Conservation (phyloP, 164 flowering plant species). For the Houttuynia cordata region DNA sequence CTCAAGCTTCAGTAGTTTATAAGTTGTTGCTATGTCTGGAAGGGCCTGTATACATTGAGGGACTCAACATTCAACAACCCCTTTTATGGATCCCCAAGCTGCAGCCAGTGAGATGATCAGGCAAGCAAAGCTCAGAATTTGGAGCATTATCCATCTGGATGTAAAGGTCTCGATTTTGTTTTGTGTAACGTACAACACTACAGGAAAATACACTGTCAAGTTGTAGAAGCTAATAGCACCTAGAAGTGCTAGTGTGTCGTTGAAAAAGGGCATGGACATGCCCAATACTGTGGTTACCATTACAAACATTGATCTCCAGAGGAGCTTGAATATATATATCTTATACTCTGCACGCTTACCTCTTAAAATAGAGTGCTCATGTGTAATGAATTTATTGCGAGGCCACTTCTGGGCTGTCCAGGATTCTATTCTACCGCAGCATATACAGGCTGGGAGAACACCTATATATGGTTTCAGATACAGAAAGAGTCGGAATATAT, state of each 20-base stretch:
- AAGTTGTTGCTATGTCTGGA: conserved; percentile 14
- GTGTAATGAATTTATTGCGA: conserved; percentile 39
- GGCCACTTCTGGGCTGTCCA: conserved; percentile 34
- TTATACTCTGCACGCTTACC: conserved; percentile 24
- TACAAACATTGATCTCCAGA: conserved; percentile 75
- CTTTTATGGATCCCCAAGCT: conserved; percentile 69
- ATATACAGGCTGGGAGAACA: conserved; percentile 66
- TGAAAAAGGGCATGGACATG: conserved; percentile 86
- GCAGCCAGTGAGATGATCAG: conserved; percentile 55
- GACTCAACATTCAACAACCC: conserved; percentile 23
- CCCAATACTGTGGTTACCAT: conserved; percentile 50
- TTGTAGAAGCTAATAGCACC: conserved; percentile 79
- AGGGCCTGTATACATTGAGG: conserved; percentile 58
- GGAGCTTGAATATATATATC: conserved; percentile 45
- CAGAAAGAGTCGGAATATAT: too few species aligned
- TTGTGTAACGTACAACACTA: conserved; percentile 69
- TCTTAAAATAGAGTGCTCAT: conserved; percentile 22
- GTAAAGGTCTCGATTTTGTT: conserved; percentile 36
- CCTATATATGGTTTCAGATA: too few species aligned
- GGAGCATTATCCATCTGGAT: conserved; percentile 50
- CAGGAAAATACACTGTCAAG: conserved; percentile 75
- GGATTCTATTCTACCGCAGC: conserved; percentile 51
- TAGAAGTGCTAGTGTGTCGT: conserved; percentile 52
- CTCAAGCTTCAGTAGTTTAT: too few species aligned
- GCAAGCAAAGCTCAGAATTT: conserved; percentile 54